Evolutionary conservation across 306 rosid genomes (phyloP).

Genomic region (Cotoneaster glaucophyllus): DNA sequence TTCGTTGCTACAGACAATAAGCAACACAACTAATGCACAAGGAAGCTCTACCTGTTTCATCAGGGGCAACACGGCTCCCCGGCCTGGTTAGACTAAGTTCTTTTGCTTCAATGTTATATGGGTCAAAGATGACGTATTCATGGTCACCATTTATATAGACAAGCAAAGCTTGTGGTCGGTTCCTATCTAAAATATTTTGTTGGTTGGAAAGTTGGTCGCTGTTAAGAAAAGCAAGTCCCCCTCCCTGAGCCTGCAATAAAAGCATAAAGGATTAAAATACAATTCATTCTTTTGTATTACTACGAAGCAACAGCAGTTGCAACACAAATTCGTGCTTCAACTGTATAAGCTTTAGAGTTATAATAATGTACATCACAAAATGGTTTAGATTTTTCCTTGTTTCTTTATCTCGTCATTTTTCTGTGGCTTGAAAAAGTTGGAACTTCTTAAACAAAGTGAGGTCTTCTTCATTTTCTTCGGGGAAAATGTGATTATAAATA

Average conservation of each 20-base stretch:
- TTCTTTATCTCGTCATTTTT: not conserved
- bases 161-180: conserved; percentile 33
- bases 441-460: not conserved
- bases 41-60: conserved; percentile 65
- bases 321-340: not conserved
- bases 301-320: not conserved
- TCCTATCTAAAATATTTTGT: conserved; percentile 28
- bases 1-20: not conserved
- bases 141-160: conserved; percentile 72
- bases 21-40: not conserved
- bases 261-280: not conserved
- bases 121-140: conserved; percentile 68
- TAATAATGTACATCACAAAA: not conserved
- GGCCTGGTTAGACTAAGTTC: conserved; percentile 33
- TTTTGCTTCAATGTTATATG: conserved; percentile 38
- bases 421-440: not conserved
- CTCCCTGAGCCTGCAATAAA: conserved; percentile 68
- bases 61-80: conserved; percentile 28
- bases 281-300: not conserved
- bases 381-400: not conserved
- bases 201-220: conserved; percentile 27
- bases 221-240: conserved; percentile 65
- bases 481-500: not conserved
- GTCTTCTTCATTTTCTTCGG: not conserved
- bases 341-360: not conserved